Conservation (phyloP, 495 filamentous ascomycete species). For the Cercophora newfieldiana region DNA sequence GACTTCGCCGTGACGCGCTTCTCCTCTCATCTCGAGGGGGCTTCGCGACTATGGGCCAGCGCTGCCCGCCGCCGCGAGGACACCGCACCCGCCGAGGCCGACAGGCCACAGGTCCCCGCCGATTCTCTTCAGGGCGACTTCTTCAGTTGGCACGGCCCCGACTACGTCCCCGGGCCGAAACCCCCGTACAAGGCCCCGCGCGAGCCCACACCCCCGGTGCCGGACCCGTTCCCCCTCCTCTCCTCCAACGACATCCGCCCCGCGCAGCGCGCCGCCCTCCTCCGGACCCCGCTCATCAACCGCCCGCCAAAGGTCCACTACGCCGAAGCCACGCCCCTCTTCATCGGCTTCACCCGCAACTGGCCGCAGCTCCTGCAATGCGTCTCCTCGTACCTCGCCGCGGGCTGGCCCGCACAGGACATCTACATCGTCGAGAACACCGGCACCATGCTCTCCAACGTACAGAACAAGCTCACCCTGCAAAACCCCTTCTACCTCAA, state of each 20-base stretch:
- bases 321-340: conserved; percentile 50
- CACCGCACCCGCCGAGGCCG: not conserved
- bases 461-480: conserved; percentile 45
- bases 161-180: conserved; percentile 11
- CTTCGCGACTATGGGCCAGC: not conserved
- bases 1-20: not conserved
- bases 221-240: conserved; percentile 31
- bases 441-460: conserved; percentile 57
- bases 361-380: conserved; percentile 59
- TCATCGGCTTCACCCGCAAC: conserved; percentile 62
- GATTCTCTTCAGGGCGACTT: conserved; percentile 15
- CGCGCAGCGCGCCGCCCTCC: not conserved
- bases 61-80: not conserved
- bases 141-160: conserved; percentile 21
- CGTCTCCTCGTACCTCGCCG: conserved; percentile 58
- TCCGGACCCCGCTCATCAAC: conserved; percentile 37
- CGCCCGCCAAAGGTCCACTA: conserved; percentile 38
- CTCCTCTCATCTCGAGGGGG: not conserved
- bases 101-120: conserved; percentile 15
- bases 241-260: conserved; percentile 6
- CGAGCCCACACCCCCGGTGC: conserved; percentile 13
- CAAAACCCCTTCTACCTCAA: conserved; percentile 66
- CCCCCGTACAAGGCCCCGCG: conserved; percentile 22
- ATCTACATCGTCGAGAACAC: conserved; percentile 66
- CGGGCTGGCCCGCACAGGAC: conserved; percentile 60